Base-by-base conservation (phyloP, 2,329 filamentous ascomycete species). In the Colletotrichum orbiculare region DNA sequence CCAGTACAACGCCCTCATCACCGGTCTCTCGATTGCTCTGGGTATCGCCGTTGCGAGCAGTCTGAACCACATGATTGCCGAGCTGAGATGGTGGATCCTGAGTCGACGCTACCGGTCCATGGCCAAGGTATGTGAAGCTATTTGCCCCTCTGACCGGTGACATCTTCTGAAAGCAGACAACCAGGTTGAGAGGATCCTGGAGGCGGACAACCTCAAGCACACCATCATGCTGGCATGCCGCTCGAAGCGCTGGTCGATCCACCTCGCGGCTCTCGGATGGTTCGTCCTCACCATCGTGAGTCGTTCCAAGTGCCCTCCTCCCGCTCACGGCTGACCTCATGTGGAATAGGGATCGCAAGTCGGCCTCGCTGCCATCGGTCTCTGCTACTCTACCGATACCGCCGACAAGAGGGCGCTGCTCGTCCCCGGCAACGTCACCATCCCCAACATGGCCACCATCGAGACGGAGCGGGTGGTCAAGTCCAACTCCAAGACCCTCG, bases 21-120 rank as follows among this genome's bases (percentile, higher is more conserved):
- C 80, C 0, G 80, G 75, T 0, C 71, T 83, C 6, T 78, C 78
- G 50, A 82, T 83, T 38, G 69, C 72, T 0, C 70, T 83, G 15
- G 78, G 79, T 60, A 67, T 83, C 53, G 78, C 79, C 52, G 76
- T 82, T 46, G 76, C 78, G 2, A 79, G 74, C 67, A 75, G 76
- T 7, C 73, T 84, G 25, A 81, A 81, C 61, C 75, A 75, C 35
- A 79, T 82, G 75, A 77, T 80, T 4, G 70, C 74, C 12, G 79
- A 82, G 64, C 71, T 82, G 65, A 73, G 81, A n/a, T 83, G 81
- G 80, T 81, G 79, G 72, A 76, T 83, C 35, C 68, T 84, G 46
- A 77, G 75, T 61, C 70, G 73, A 8, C 71, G 74, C 6, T 73
- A 75, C 43, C 74, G 78, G 64, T 76, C 75, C 39, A 70, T 77